Evolutionary conservation across 2,329 filamentous ascomycete genomes (phyloP), one percentile per base, ranked within the genome.

Genomic region (Lachnellula suecica): DNA sequence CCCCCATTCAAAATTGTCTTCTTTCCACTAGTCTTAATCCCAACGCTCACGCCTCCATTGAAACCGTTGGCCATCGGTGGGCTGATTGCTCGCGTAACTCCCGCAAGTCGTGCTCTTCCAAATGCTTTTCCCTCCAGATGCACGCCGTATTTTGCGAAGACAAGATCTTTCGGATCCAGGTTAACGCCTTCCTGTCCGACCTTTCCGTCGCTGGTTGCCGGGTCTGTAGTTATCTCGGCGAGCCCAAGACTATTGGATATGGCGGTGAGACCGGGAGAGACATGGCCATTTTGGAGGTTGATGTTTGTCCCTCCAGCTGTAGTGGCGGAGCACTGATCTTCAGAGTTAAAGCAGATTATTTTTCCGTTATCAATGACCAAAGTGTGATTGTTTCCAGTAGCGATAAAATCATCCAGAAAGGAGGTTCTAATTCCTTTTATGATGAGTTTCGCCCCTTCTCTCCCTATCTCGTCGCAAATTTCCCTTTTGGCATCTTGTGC

Each of bases 261-360:
- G 2, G 76, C 73, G n/a, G 74, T 79, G 27, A 82, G 62, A 0
- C 77, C 72, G 2, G 78, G 74, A 7, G 74, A 70, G 31, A 80
- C 59, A 54, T 79, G 66, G 2, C 78, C 79, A 38, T 81, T 67
- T 13, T 67, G 42, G 3, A 81, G 68, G 3, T 65, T 62, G 4
- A 61, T 56, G 19, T 62, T 59, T 47, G 62, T 53, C 19, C 59
- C 53, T n/a, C n/a, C n/a, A 2, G 59, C 20, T 8, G 54, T 49
- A 15, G 66, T 53, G 1, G 60, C 54, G 5, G 59, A 51, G n/a
- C 75, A 76, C 4, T 59, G 17, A 1, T 69, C 66, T 2, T 51
- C 23, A 13, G 56, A 35, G 31, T 59, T 60, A 20, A 76, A 59
- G 56, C 78, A 80, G 3, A 66, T 51, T 3, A 79, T 65, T 10